These are phyloP conservation scores for Agrostemma githago DNA, from an alignment of 148 eudicot species.

Conservation along the genomic window DNA sequence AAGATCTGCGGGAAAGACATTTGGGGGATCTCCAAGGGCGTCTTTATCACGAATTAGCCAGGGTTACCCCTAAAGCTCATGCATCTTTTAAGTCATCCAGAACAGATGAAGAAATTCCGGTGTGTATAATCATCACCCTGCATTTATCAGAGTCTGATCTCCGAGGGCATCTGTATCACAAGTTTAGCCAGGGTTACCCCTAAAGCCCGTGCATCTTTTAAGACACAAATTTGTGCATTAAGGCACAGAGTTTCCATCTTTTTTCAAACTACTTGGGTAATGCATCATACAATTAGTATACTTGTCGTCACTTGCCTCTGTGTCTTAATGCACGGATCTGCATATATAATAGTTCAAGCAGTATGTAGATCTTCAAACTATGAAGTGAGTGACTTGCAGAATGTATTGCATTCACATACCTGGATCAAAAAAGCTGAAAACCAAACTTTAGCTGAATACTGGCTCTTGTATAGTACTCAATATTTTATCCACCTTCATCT, in stretches of 20 bases:
- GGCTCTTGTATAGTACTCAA: not conserved
- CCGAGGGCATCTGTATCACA: too few relatives aligned
- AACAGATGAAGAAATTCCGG: constrained; percentile 68
- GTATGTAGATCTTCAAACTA: not conserved
- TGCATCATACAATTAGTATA: not conserved
- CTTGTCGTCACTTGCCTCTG: not conserved
- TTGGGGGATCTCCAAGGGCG: constrained; percentile 89
- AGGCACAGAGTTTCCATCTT: too few relatives aligned
- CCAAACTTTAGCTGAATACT: not conserved
- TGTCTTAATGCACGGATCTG: not conserved
- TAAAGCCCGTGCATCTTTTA: not conserved
- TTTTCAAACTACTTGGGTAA: not conserved
- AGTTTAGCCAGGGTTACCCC: not conserved
- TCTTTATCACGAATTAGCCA: constrained; percentile 42
- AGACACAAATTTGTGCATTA: too few relatives aligned
- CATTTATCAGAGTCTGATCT: not conserved
- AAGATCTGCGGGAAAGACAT: constrained; percentile 70
- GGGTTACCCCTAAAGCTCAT: constrained; percentile 47
- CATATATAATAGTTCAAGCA: not conserved
- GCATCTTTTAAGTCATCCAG: constrained; percentile 49
- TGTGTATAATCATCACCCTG: constrained; percentile 22
- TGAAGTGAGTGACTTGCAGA: not conserved
- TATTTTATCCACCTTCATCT: not conserved
- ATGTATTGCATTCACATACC: not conserved
- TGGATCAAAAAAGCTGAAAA: not conserved